Evolutionary conservation across 257 asterid species (phyloP).

Genomic region (Galeopsis tetrahit): DNA sequence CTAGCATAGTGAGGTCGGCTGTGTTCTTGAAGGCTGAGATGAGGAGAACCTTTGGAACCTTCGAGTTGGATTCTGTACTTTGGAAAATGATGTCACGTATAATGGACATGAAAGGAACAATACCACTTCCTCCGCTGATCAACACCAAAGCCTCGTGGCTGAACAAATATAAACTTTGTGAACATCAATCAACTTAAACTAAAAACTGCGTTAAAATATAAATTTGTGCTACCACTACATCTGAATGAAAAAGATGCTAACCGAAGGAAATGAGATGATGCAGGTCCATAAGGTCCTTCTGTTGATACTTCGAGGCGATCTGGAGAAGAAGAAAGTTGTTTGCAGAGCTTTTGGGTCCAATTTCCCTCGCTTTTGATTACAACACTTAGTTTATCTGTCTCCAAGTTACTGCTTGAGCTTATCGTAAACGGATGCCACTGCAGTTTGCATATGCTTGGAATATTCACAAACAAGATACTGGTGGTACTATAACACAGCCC

Average conservation of each 20-base stretch:
- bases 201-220: background rate
- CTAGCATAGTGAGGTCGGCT: conserved; percentile 52
- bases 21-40: conserved; percentile 55
- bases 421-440: conserved; percentile 72
- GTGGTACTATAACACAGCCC: conserved; percentile 47
- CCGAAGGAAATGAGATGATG: conserved; percentile 51
- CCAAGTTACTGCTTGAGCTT: conserved; percentile 45
- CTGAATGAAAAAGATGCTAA: background rate
- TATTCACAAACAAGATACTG: conserved; percentile 53
- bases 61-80: conserved; percentile 26
- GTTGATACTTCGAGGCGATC: conserved; percentile 52
- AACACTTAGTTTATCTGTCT: conserved; percentile 47
- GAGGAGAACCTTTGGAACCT: conserved; percentile 48
- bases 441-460: conserved; percentile 50
- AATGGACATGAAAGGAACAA: conserved; percentile 66
- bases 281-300: conserved; percentile 71
- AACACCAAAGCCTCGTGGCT: conserved; percentile 61
- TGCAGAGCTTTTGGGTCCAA: conserved; percentile 53
- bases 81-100: conserved; percentile 49
- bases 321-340: conserved; percentile 37
- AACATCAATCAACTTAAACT: background rate
- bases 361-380: conserved; percentile 49
- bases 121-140: conserved; percentile 80
- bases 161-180: conserved; percentile 10
- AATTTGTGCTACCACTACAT: background rate